These are phyloP conservation scores for Lenwebbia sp. DNA, from an alignment of 345 rosid genomes.

Conservation along the genomic window DNA sequence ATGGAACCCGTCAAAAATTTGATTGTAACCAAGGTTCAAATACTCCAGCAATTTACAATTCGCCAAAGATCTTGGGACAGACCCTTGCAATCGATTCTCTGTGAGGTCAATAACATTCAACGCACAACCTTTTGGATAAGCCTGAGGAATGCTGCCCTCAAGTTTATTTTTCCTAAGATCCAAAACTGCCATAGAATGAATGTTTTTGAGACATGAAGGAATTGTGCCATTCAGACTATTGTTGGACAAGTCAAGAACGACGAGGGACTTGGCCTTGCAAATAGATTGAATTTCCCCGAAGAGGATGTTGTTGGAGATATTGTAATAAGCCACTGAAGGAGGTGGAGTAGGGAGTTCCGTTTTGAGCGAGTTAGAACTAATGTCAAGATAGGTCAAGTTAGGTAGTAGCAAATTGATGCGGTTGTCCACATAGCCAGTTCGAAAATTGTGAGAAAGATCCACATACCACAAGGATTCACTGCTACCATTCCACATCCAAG, in stretches of 20 bases:
- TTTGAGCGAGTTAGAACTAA: background rate
- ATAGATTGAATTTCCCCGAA: too few relatives aligned
- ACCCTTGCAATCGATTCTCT: background rate
- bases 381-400: background rate
- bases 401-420: background rate
- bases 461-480: background rate
- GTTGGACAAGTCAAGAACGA: too few relatives aligned
- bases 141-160: accelerated
- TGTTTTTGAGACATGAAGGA: background rate
- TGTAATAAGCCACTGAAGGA: too few relatives aligned
- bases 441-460: background rate
- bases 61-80: background rate
- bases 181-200: accelerated
- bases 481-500: background rate
- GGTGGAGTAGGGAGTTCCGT: too few relatives aligned
- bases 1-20: background rate
- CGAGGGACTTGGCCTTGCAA: too few relatives aligned
- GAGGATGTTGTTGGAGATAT: too few relatives aligned
- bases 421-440: background rate
- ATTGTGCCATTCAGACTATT: too few relatives aligned
- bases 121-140: too few relatives aligned
- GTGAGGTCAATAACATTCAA: background rate
- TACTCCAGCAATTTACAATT: background rate
- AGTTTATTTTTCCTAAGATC: background rate
- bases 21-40: background rate